Evolutionary conservation across 2,329 filamentous ascomycete genomes (phyloP).

Genomic region (Apiospora sp.): DNA sequence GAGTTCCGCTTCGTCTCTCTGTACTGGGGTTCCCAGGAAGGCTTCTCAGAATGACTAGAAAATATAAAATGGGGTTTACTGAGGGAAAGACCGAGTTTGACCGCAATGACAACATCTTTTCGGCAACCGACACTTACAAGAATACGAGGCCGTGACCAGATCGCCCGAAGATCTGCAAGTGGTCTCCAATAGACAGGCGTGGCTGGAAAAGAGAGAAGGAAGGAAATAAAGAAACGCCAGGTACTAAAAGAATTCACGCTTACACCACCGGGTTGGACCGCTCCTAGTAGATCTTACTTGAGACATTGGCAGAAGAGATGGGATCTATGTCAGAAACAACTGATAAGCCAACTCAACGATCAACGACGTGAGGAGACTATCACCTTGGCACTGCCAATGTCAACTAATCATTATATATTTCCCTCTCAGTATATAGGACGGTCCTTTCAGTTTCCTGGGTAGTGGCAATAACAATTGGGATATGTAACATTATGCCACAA

Average conservation of each 20-base stretch:
- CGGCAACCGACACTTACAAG: neutral
- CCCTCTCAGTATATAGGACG: neutral
- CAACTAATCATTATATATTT: neutral
- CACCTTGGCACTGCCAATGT: neutral
- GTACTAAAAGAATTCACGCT: neutral
- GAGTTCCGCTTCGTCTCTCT: neutral
- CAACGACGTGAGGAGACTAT: neutral
- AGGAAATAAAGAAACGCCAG: neutral
- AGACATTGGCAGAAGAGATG: neutral
- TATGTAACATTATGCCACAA: neutral
- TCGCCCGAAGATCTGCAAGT: neutral
- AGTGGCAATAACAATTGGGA: neutral
- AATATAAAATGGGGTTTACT: neutral
- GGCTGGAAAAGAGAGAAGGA: neutral
- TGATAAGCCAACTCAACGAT: neutral
- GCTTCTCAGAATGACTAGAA: slow-evolving; percentile 6
- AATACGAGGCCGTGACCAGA: neutral
- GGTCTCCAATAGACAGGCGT: neutral
- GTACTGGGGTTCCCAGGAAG: neutral
- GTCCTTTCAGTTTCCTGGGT: neutral
- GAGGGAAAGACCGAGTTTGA: neutral
- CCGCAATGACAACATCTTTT: neutral
- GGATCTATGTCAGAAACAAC: neutral
- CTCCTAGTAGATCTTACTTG: neutral
- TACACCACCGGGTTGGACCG: neutral